Conservation (phyloP, 1,139 yeast species). For the Wickerhamomyces sp. region DNA sequence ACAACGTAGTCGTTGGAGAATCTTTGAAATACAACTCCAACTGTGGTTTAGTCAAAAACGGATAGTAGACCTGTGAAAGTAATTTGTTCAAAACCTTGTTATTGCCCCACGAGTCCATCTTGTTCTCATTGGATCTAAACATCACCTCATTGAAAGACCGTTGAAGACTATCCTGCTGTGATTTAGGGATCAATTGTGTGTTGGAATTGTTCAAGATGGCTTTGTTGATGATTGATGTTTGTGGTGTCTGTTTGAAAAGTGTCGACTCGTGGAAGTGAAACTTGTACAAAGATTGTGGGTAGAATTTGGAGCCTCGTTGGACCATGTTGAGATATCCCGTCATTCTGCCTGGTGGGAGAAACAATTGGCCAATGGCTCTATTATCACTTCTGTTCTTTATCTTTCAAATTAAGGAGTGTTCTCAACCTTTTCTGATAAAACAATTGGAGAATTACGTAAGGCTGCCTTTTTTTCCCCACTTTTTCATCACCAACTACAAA, state of each 20-base stretch:
- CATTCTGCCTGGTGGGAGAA: too few species aligned
- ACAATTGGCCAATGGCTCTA: too few species aligned
- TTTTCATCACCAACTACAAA: too few species aligned
- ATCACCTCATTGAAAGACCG: constrained; percentile 9
- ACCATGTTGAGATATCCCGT: too few species aligned
- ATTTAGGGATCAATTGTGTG: constrained; percentile 6
- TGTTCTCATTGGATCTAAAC: not conserved
- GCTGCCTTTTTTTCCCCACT: too few species aligned
- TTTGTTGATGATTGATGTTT: constrained; percentile 14
- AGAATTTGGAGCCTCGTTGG: too few species aligned
- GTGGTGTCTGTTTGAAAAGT: constrained; percentile 13
- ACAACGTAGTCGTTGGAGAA: not conserved
- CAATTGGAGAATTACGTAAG: too few species aligned
- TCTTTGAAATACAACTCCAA: constrained; percentile 10
- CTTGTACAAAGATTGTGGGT: constrained; percentile 8
- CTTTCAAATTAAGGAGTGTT: too few species aligned
- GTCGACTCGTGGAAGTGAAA: constrained; percentile 20
- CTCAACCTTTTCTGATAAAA: too few species aligned
- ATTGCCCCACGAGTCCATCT: constrained; percentile 2
- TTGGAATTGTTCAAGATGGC: constrained; percentile 10
- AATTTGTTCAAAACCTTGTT: constrained; percentile 6
- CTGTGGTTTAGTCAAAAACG: constrained; percentile 13
- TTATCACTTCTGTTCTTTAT: too few species aligned
- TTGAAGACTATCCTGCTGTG: constrained; percentile 10
- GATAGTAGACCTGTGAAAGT: constrained; percentile 14